phyloP scores from a whole-genome alignment of 202 grass and related monocot species.

The Alloteropsis angusta region DNA sequence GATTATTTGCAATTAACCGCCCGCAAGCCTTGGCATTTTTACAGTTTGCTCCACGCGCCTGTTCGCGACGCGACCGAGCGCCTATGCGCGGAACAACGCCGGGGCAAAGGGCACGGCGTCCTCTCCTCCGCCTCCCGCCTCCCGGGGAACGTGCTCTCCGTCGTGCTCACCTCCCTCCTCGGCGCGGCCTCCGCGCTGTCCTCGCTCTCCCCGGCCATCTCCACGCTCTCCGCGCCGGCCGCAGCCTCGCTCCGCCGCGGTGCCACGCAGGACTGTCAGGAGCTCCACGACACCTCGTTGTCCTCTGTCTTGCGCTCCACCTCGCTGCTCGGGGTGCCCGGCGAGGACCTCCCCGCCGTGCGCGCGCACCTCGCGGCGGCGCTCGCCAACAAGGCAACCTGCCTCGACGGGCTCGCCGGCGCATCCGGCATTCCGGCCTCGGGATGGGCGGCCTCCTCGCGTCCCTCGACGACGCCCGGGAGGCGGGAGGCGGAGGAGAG shows the following conservation, averaged over 20 bases:
- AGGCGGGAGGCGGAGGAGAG: too few species aligned
- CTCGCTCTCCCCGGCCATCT: constrained; percentile 33
- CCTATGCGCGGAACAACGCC: too few species aligned
- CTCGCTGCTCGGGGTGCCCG: constrained; percentile 18
- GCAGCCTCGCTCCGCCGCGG: constrained; percentile 23
- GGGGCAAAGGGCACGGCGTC: too few species aligned
- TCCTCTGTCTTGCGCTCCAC: constrained; percentile 42
- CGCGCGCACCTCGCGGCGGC: constrained; percentile 67
- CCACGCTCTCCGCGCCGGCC: constrained; percentile 1
- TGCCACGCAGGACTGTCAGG: constrained; percentile 66
- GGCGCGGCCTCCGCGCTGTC: constrained; percentile 37
- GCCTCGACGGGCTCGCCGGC: constrained; percentile 65
- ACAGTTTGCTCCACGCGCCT: too few species aligned
- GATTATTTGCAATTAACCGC: too few species aligned
- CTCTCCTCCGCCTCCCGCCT: too few species aligned
- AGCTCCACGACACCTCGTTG: constrained; percentile 56
- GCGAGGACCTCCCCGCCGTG: constrained; percentile 41
- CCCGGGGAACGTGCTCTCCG: constrained; percentile 17
- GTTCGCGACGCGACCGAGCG: too few species aligned
- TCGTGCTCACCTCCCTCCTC: constrained; percentile 35
- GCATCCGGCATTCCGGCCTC: constrained; percentile 27
- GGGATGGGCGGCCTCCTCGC: constrained; percentile 21
- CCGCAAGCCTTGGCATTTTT: too few species aligned
- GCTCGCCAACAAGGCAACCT: constrained; percentile 81
- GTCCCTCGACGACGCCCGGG: constrained; percentile 44